A percentile compares a stretch with the other conserved stretches of the same genome.
Evolutionary conservation across 345 rosid species (phyloP).

Genomic region (Brassica napus): DNA sequence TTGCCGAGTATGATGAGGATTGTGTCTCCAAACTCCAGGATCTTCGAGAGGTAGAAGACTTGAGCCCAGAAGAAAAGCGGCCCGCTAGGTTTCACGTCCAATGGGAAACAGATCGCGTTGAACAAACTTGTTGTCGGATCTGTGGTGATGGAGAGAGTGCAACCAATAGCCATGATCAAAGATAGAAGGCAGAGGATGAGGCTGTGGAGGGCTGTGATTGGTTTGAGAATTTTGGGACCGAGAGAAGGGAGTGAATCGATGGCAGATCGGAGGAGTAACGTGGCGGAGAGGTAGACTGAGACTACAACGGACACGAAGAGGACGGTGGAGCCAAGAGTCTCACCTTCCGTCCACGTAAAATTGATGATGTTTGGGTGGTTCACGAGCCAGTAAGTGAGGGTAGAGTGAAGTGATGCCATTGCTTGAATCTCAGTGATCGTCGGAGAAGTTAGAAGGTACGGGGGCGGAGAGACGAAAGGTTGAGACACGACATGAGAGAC

Average conservation of each 20-base stretch:
- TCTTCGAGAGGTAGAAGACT: conserved; percentile 69
- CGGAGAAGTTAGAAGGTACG: neutral
- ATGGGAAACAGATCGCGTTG: conserved; percentile 55
- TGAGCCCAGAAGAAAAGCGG: conserved; percentile 77
- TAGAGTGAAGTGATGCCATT: conserved; percentile 34
- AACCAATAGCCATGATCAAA: conserved; percentile 67
- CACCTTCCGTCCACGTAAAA: conserved; percentile 58
- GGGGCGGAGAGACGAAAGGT: neutral
- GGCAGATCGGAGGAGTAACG: conserved; percentile 45
- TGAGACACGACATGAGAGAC: no score
- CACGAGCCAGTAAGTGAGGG: conserved; percentile 54
- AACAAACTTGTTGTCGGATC: neutral
- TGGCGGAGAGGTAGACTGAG: conserved; percentile 52
- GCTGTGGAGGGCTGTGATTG: conserved; percentile 74
- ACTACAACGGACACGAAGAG: conserved; percentile 51
- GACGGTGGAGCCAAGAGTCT: conserved; percentile 60
- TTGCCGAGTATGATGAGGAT: conserved; percentile 53
- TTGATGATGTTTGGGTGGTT: conserved; percentile 54
- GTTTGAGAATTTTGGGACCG: conserved; percentile 52
- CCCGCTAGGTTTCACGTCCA: conserved; percentile 43
- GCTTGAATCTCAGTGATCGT: neutral
- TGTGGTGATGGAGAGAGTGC: conserved; percentile 52
- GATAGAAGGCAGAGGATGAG: conserved; percentile 63
- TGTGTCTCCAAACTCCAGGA: conserved; percentile 64
- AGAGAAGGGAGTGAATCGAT: conserved; percentile 35